Evolutionary conservation across 2,329 filamentous ascomycete species (phyloP), one percentile per base, ranked within the genome.

Genomic region (Penicillium crustosum): DNA sequence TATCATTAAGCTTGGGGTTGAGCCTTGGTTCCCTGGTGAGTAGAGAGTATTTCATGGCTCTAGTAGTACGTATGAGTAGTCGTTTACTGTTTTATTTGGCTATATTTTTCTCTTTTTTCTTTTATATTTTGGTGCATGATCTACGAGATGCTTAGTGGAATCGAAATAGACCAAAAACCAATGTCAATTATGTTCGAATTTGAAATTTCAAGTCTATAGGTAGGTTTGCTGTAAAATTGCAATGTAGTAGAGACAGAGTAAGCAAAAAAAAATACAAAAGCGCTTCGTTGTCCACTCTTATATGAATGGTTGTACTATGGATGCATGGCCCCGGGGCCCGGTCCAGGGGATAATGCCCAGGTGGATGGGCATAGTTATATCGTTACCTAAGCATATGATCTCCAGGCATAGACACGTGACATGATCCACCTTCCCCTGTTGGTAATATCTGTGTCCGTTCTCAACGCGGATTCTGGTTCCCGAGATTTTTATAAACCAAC

Each of bases 1-100:
- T 21, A 17, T 19, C 5, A 49, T 55, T 19, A 55, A 15, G 12
- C 45, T 55, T 6, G 27, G 19, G 42, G 3, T 49, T 10, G 52
- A 54, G 43, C 8, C 43, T 49, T 54, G 52, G 43, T 54, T 54
- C 27, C 52, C 43, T 10, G 33, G 31, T n/a, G 50, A 53, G 15
- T 45, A 53, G 41, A 25, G 17, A 33, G 3, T 6, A 12, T 27
- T 27, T 6, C 1, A 15, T 39, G 13, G 12, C 41, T 43, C 41
- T 27, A 27, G 23, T 43, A 25, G 41, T n/a, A n/a, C 2, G 23
- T 43, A n/a, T n/a, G 4, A 1, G 23, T n/a, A 43, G 15, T 6
- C 1, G 17, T n/a, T 27, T 43, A 27, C 15, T n/a, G 31, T 4
- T 13, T 36, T 1, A 8, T 6, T 48, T 13, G 19, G 13, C 5